Conservation (phyloP, 352 stramenopile genomes). For the Phytopythium montanum region DNA sequence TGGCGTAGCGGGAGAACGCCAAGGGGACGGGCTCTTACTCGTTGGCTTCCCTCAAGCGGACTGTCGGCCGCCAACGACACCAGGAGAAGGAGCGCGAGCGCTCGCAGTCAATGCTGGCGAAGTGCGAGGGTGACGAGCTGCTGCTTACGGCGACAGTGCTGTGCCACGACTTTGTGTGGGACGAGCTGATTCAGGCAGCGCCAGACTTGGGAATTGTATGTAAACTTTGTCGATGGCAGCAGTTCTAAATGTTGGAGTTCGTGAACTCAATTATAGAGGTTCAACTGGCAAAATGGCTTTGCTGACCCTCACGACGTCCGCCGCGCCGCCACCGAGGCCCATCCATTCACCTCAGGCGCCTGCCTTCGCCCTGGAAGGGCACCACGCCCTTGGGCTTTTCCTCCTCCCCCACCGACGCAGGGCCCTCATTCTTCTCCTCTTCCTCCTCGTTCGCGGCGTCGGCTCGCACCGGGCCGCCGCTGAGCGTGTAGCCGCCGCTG, state of each 20-base stretch:
- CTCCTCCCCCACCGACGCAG: slow-evolving; percentile 19
- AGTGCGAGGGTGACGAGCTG: neutral
- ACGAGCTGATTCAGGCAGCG: neutral
- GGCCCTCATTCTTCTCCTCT: slow-evolving; percentile 33
- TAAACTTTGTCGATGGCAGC: too few species aligned
- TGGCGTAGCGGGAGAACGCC: neutral
- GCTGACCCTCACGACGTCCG: neutral
- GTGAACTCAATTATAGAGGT: too few species aligned
- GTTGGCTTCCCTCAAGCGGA: neutral
- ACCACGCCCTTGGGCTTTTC: slow-evolving; percentile 28
- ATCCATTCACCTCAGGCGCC: slow-evolving; percentile 42
- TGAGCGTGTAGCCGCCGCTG: slow-evolving; percentile 19
- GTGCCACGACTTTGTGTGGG: too few species aligned
- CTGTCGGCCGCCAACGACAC: neutral
- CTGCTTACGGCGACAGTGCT: slow-evolving; percentile 3
- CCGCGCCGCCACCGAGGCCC: too few species aligned
- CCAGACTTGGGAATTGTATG: neutral
- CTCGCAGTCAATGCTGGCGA: neutral
- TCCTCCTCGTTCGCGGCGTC: slow-evolving; percentile 22
- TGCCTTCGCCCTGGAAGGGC: slow-evolving; percentile 68
- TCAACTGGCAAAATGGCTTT: neutral
- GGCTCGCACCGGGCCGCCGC: slow-evolving; percentile 20
- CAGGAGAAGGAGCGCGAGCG: neutral
- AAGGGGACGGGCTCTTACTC: neutral
- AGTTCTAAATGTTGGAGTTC: too few species aligned